These are phyloP conservation scores for Aspergillus asperescens DNA, from an alignment of 495 filamentous ascomycete species.

Conservation along the genomic window DNA sequence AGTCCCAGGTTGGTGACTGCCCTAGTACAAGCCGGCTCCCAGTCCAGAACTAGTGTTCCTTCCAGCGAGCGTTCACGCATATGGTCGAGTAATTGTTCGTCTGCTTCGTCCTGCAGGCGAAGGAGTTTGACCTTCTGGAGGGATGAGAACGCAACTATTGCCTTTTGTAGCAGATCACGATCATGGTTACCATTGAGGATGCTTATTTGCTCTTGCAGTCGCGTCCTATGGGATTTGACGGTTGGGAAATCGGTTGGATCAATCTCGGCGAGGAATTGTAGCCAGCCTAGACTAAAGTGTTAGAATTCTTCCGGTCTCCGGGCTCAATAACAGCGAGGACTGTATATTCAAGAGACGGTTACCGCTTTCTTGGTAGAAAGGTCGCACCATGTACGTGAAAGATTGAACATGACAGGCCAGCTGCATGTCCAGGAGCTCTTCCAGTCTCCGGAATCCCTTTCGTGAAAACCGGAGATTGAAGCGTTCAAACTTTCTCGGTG, in stretches of 20 bases:
- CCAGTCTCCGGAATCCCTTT: conserved; percentile 52
- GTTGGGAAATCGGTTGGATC: conserved; percentile 18
- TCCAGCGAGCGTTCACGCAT: conserved; percentile 25
- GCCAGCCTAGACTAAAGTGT: conserved; percentile 32
- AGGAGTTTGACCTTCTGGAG: conserved; percentile 64
- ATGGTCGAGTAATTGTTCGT: conserved; percentile 45
- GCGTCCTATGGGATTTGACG: conserved; percentile 26
- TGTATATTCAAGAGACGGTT: conserved; percentile 28
- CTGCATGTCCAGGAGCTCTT: conserved; percentile 46
- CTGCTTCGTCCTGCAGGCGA: conserved; percentile 55
- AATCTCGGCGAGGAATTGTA: conserved; percentile 21
- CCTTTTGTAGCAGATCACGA: conserved; percentile 40
- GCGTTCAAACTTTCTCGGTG: conserved; percentile 54
- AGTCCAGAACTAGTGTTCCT: conserved; percentile 45
- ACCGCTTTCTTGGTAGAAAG: conserved; percentile 55
- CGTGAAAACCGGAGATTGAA: conserved; percentile 57
- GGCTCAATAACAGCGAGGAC: background rate
- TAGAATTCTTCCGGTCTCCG: conserved; percentile 14
- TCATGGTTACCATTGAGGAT: conserved; percentile 29
- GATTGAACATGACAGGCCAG: conserved; percentile 58
- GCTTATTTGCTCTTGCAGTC: conserved; percentile 31
- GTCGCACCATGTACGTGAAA: conserved; percentile 68
- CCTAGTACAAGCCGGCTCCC: conserved; percentile 59
- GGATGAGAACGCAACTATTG: conserved; percentile 52
- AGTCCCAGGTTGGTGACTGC: conserved; percentile 53